These are phyloP conservation scores for Claviceps lovelessii DNA, from an alignment of 2,329 filamentous ascomycete species.

Conservation along the genomic window DNA sequence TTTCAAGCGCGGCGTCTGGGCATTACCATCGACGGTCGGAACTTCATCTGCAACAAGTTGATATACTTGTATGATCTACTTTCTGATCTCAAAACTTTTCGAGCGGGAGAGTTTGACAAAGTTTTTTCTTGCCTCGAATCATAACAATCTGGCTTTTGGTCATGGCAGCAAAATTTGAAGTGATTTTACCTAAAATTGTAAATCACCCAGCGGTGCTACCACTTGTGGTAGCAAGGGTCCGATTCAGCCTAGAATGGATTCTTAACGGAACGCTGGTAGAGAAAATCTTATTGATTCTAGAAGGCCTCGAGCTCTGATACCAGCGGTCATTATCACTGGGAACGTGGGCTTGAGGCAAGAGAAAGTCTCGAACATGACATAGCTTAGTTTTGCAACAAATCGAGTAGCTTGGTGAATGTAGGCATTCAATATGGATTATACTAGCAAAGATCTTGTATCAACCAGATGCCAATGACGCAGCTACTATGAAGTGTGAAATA, in stretches of 20 bases:
- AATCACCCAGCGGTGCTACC: conserved; percentile 56
- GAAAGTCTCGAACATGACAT: conserved; percentile 25
- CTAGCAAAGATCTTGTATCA: background rate
- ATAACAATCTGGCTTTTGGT: background rate
- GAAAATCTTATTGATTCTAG: conserved; percentile 22
- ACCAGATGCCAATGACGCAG: background rate
- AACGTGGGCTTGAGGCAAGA: conserved; percentile 25
- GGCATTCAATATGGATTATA: background rate
- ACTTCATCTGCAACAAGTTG: background rate
- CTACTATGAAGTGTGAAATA: background rate
- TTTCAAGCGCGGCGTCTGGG: conserved; percentile 24
- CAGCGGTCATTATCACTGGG: conserved; percentile 13
- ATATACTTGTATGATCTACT: background rate
- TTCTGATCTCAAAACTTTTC: background rate
- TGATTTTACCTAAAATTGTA: background rate
- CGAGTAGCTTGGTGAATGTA: background rate
- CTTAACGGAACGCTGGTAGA: conserved; percentile 80
- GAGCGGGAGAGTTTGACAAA: background rate
- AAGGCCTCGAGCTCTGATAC: conserved; percentile 22
- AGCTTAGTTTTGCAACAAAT: background rate
- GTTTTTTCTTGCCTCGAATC: background rate
- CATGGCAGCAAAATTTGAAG: background rate
- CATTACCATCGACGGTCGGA: conserved; percentile 2
- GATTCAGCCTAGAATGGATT: conserved; percentile 51
- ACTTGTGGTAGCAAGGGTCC: conserved; percentile 56